Evolutionary conservation across 2,329 filamentous ascomycete genomes (phyloP), one percentile per base, ranked within the genome.

Genomic region (Trichoderma endophyticum): DNA sequence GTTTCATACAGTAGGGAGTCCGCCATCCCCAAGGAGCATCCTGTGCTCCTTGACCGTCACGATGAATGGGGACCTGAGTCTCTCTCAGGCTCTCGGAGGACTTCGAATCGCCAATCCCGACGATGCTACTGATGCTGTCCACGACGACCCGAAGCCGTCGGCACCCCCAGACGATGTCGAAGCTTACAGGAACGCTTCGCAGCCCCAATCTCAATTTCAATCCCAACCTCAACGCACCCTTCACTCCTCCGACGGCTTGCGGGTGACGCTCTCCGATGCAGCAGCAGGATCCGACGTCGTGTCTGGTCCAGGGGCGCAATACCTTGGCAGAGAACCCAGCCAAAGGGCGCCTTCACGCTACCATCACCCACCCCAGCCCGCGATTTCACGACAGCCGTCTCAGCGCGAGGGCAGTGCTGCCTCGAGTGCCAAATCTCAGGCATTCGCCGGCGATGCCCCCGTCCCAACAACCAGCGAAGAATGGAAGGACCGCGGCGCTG

Each of bases 41-140:
- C 60, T 30, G 54, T 73, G 71, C 71, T 72, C 71, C 71, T 72
- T 72, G 68, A 60, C 67, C 75, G 73, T 54, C 78, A 87, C 80
- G 82, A 98, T 98, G 94, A 93, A 94, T 84, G 93, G 93, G 83
- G 94, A 97, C 85, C 85, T 97, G 81, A 97, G 93, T 83, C 90
- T 98, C 76, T 96, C 94, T 80, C 93, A 95, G 84, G 93, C 94
- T 79, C 88, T 98, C 79, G 96, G 96, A 79, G 95, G 95, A 78
- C 86, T 99, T 82, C 93, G 95, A 81, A 98, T 99, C 82, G 95
- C 96, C 78, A 99, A 98, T 82, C 95, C 95, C 70, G 95, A 98
- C 84, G 90, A 96, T 83, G 87, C 89, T 75, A 81, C 79, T 79
- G 81, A 83, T 68, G 74, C 79, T 74, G 79, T 77, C 67, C 66